Conservation (phyloP, 768 basidiomycete genomes). For the Hebeloma cylindrosporum region DNA sequence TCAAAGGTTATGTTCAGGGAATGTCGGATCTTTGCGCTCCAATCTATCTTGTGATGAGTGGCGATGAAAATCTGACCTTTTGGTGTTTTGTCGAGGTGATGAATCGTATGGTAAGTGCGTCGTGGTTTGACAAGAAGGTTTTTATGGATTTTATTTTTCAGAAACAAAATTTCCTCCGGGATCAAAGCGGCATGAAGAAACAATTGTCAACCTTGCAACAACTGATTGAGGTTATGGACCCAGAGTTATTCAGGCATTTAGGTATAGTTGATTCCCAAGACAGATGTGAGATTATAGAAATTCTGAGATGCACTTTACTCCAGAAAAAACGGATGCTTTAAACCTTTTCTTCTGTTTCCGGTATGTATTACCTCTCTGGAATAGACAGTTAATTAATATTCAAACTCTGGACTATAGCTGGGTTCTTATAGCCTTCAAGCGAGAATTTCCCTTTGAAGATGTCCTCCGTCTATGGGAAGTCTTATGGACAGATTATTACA, state of each 20-base stretch:
- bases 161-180: constrained; percentile 94
- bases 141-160: constrained; percentile 33
- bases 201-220: constrained; percentile 89
- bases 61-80: constrained; percentile 88
- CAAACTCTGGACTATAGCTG: constrained; percentile 48
- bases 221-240: constrained; percentile 91
- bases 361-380: constrained; percentile 39
- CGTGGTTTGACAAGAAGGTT: background rate
- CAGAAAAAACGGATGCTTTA: constrained; percentile 84
- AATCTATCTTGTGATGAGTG: constrained; percentile 87
- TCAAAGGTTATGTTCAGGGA: constrained; percentile 90
- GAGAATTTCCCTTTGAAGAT: constrained; percentile 92
- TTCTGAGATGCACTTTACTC: background rate
- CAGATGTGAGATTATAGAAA: background rate
- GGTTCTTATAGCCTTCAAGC: constrained; percentile 93
- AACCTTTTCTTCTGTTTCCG: constrained; percentile 99
- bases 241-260: constrained; percentile 89
- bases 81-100: constrained; percentile 97
- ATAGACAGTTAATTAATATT: constrained; percentile 4
- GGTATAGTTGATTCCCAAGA: constrained; percentile 40
- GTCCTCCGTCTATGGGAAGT: constrained; percentile 93
- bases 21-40: constrained; percentile 98
- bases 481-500: constrained; percentile 90
- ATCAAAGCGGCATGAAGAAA: constrained; percentile 98
- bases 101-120: constrained; percentile 81